Evolutionary conservation across 202 grass and related monocot genomes (phyloP), one percentile per base, ranked within the genome.

Genomic region (Brachypodium distachyon): DNA sequence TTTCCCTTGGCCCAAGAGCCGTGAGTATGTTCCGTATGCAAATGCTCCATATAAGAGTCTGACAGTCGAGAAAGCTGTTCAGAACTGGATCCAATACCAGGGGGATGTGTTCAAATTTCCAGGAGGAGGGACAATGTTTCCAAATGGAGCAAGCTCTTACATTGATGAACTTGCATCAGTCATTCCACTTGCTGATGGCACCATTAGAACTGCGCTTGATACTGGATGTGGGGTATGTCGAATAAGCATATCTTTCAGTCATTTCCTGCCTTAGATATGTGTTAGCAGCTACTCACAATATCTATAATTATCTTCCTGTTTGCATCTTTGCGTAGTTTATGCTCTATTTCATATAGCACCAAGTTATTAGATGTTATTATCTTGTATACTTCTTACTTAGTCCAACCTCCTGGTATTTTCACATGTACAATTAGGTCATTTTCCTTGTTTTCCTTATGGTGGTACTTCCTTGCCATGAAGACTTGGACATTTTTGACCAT

Each of bases 1-100:
- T 81, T 97, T 92, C 56, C 72, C 81, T 52, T 97, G 94, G 94
- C 91, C 91, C 32, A 97, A 97, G 90, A 91, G 91, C 82, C 90
- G 86, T 57, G 86, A 97, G 29, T 97, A 87, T 89, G 94, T 94
- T n/a, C 86, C 90, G 13, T 89, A 78, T 86, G 85, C 88, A 27
- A 97, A 97, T 79, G 90, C 86, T 36, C 91, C 90, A 0, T 94
- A 91, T 42, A 93, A 94, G 82, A 97, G 57, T 77, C 68, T 90
- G 79, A 86, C 90, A 38, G 64, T 93, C 9, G 80, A 93, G 64
- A 88, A 97, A 77, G 90, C 85, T 81, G 87, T 90, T 76, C 87
- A 93, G 76, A 97, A 92, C 42, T 97, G 88, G 90, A 87, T 97
- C 80, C 94, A 91, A 17, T 87, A 76, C 78, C 76, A 94, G 47